A percentile compares a stretch with the other conserved stretches of the same genome.
phyloP scores from a whole-genome alignment of 2,329 filamentous ascomycete species.

The Waltergamsia citrina region DNA sequence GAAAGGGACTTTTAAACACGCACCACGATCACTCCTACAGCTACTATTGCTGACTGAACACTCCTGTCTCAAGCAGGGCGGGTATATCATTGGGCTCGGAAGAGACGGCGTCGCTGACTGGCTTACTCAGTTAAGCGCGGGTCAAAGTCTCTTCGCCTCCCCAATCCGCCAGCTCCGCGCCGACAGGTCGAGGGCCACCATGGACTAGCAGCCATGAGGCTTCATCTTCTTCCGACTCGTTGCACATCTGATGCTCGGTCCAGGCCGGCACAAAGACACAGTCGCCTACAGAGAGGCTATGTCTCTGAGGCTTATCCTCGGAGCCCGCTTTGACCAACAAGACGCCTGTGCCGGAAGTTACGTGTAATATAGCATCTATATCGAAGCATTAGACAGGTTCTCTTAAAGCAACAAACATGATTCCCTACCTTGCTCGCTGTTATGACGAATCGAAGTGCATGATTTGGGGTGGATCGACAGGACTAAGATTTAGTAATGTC shows the following conservation, averaged over 20 bases:
- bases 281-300: slow-evolving; percentile 52
- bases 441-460: slow-evolving; percentile 55
- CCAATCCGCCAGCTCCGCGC: slow-evolving; percentile 56
- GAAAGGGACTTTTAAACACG: not conserved
- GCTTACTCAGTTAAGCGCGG: slow-evolving; percentile 7
- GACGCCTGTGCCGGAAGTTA: slow-evolving; percentile 48
- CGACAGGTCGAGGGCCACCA: slow-evolving; percentile 49
- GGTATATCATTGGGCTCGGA: no score
- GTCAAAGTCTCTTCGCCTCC: slow-evolving; percentile 33
- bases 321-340: slow-evolving; percentile 50
- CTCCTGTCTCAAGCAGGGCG: no score
- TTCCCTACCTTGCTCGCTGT: slow-evolving; percentile 53
- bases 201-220: slow-evolving; percentile 58
- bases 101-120: no score
- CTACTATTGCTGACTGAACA: no score
- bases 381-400: not conserved
- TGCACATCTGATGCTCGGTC: slow-evolving; percentile 62
- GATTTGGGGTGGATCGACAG: slow-evolving; percentile 55
- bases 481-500: no score
- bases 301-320: slow-evolving; percentile 37
- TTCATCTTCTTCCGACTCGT: slow-evolving; percentile 41
- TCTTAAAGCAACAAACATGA: not conserved
- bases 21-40: not conserved
- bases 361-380: slow-evolving; percentile 59
- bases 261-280: slow-evolving; percentile 63